Evolutionary conservation across 2,329 filamentous ascomycete species (phyloP), one percentile per base, ranked within the genome.

Genomic region (Claviceps pusilla): DNA sequence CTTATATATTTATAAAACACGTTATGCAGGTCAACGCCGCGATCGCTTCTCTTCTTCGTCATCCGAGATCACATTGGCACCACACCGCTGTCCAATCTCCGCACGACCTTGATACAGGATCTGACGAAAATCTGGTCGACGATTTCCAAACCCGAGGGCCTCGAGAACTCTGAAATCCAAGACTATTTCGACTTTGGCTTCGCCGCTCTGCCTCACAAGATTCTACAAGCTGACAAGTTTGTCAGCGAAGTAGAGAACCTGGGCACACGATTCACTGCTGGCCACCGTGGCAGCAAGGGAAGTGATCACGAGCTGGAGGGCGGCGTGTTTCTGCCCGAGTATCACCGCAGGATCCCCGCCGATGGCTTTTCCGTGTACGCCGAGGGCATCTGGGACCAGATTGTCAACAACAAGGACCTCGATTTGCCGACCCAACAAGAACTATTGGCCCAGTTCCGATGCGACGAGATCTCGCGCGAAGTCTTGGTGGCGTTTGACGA

Each of bases 131-230:
- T 98, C 62, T 98, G 93, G 93, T 79, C 85, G 3, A 86, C 88
- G 50, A 84, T 98, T 57, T 90, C 90, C 45, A 98, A 98, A 68
- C 93, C 93, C 4, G 72, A 83, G 37, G 91, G 91, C 0, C 77
- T 97, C 55, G 93, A 98, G 66, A 82, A 83, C 60, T 91, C 91
- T 24, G 82, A 78, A 55, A 97, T 98, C 59, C 87, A 93, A 62
- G 91, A 98, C 66, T 98, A 97, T 73, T 98, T 98, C 64, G 93
- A 98, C 71, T 97, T 98, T 69, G 90, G 89, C 54, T 98, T 98
- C 65, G 88, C 90, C 50, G 89, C 91, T 0, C 78, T 98, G 28
- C 93, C 93, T 4, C 93, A 98, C 76, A 98, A 98, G 74, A 89
- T 95, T 57, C 78, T 97, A 53, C 91, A 97, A 66, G 89, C 87